phyloP scores from a whole-genome alignment of 192 early-diverging fungal species.

The Linderina pennispora region DNA sequence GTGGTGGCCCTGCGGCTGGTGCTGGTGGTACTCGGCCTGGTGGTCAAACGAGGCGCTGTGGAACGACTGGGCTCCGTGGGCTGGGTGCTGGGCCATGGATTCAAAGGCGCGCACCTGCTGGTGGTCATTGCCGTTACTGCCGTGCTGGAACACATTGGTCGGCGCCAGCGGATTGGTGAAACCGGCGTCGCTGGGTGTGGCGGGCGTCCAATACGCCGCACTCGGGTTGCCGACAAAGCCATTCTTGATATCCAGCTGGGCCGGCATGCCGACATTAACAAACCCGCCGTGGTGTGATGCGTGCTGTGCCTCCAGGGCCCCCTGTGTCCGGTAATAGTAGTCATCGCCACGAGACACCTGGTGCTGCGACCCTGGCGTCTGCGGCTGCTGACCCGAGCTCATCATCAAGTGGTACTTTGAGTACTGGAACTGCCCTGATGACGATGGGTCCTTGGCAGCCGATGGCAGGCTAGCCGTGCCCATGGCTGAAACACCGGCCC shows the following conservation, averaged over 20 bases:
- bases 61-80: constrained; percentile 34
- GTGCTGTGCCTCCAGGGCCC: constrained; percentile 10
- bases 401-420: constrained; percentile 46
- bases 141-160: constrained; percentile 30
- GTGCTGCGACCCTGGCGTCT: constrained; percentile 1
- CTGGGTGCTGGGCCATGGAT: constrained; percentile 30
- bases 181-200: constrained; percentile 39
- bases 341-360: constrained; percentile 26
- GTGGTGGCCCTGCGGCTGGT: constrained; percentile 5
- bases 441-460: constrained; percentile 22
- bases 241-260: constrained; percentile 41
- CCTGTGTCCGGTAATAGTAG: constrained; percentile 29
- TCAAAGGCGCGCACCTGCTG: constrained; percentile 40
- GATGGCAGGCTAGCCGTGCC: constrained; percentile 13
- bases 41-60: constrained; percentile 42
- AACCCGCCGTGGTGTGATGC: constrained; percentile 16
- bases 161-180: constrained; percentile 40
- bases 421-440: constrained; percentile 16
- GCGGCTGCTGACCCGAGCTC: constrained; percentile 29
- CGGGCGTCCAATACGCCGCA: constrained; percentile 38
- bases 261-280: constrained; percentile 32
- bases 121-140: constrained; percentile 26
- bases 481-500: too few relatives aligned
- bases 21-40: constrained; percentile 10
- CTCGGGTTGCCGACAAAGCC: constrained; percentile 23